phyloP scores from a whole-genome alignment of 2,329 filamentous ascomycete species.

The Penicillium aurantiogriseum region DNA sequence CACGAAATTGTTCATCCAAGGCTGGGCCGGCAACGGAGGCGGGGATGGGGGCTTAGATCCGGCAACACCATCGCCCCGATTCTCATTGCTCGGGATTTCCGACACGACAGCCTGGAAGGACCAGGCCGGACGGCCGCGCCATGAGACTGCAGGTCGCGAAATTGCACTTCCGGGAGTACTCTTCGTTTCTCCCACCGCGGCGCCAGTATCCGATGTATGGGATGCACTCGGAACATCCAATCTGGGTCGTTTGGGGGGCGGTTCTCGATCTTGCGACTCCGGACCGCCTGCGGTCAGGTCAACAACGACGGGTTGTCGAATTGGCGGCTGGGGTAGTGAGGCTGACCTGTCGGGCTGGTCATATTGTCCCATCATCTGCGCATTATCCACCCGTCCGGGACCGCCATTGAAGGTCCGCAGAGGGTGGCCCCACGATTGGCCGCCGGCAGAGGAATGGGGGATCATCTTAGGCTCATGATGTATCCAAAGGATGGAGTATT shows the following conservation, averaged over 20 bases:
- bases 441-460: conserved; percentile 41
- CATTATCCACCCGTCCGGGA: conserved; percentile 28
- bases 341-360: conserved; percentile 28
- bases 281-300: conserved; percentile 35
- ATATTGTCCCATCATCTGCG: conserved; percentile 23
- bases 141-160: conserved; percentile 31
- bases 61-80: conserved; percentile 21
- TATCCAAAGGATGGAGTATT: conserved; percentile 25
- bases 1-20: conserved; percentile 34
- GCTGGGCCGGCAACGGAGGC: conserved; percentile 39
- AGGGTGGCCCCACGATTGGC: conserved; percentile 40
- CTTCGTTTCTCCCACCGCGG: conserved; percentile 28
- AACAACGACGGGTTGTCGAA: conserved; percentile 34
- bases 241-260: conserved; percentile 37
- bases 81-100: conserved; percentile 31
- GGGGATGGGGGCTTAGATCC: conserved; percentile 30
- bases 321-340: conserved; percentile 24
- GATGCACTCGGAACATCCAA: conserved; percentile 33
- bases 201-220: conserved; percentile 21
- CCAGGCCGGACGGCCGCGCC: conserved; percentile 40
- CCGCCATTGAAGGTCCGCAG: conserved; percentile 33
- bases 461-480: conserved; percentile 44
- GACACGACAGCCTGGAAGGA: conserved; percentile 40
- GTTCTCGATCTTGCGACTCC: conserved; percentile 37
- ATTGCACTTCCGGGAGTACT: conserved; percentile 28